phyloP scores from a whole-genome alignment of 192 early-diverging fungal species.

The Geranomyces michiganensis region DNA sequence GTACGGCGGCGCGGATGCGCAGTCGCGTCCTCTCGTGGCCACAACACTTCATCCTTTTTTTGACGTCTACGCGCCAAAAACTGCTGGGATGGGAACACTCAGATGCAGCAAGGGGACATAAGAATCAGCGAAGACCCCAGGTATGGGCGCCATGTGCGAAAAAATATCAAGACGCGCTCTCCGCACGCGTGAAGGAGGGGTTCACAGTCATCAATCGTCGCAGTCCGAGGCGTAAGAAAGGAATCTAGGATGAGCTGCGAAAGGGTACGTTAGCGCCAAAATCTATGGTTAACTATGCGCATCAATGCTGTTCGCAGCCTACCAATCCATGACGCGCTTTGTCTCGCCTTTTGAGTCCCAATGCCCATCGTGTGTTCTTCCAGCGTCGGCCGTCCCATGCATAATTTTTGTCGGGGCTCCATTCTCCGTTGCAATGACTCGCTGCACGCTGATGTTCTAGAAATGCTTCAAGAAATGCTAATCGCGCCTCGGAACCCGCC shows the following conservation, averaged over 20 bases:
- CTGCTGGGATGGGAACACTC: slow-evolving; percentile 16
- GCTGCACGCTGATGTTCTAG: too few relatives aligned
- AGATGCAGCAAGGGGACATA: not conserved
- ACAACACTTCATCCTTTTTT: not conserved
- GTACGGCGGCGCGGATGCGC: too few relatives aligned
- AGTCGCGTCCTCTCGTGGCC: too few relatives aligned
- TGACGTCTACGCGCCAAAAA: slow-evolving; percentile 55
- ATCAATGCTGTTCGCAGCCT: slow-evolving; percentile 5
- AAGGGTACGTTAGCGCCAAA: too few relatives aligned
- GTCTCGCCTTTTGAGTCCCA: not conserved
- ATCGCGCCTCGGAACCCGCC: too few relatives aligned
- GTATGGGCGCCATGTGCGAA: slow-evolving; percentile 82
- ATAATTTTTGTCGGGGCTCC: too few relatives aligned
- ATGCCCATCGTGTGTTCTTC: too few relatives aligned
- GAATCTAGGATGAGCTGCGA: slow-evolving; percentile 13
- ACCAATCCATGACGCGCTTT: slow-evolving; percentile 3
- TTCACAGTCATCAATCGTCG: slow-evolving; percentile 87
- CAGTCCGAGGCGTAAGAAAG: slow-evolving; percentile 65
- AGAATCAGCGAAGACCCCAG: slow-evolving; percentile 78
- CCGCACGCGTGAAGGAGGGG: slow-evolving; percentile 72
- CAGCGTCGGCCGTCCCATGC: too few relatives aligned
- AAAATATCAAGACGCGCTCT: slow-evolving; percentile 96
- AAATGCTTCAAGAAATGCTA: too few relatives aligned
- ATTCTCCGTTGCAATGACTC: too few relatives aligned
- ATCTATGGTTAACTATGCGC: too few relatives aligned